phyloP scores from a whole-genome alignment of 441 rosid species.

The Metrosideros polymorpha region DNA sequence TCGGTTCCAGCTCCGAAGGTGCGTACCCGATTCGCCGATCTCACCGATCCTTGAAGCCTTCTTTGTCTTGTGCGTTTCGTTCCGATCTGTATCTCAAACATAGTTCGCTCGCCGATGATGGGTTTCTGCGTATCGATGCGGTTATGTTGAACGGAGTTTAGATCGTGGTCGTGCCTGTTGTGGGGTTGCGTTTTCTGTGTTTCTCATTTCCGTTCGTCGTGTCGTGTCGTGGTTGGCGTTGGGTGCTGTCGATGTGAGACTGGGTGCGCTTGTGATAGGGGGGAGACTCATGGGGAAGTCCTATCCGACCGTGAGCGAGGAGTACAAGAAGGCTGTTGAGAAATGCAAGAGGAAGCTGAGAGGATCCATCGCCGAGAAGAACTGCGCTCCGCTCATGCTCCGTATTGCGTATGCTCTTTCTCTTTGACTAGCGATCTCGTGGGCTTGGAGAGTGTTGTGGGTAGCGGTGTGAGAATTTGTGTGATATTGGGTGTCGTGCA shows the following conservation, averaged over 20 bases:
- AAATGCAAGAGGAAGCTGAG: slow-evolving; percentile 86
- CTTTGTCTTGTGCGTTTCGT: not conserved
- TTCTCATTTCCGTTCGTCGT: no score
- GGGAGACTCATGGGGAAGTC: slow-evolving; percentile 49
- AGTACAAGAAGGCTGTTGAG: slow-evolving; percentile 69
- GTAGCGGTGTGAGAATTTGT: not conserved
- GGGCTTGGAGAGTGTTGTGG: not conserved
- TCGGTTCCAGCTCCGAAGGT: not conserved
- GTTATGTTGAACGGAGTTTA: not conserved
- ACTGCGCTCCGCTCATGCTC: slow-evolving; percentile 92
- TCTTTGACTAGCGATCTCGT: not conserved
- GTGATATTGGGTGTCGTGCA: slow-evolving; percentile 10
- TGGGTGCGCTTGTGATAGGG: not conserved
- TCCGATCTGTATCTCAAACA: not conserved
- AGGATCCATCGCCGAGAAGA: slow-evolving; percentile 86
- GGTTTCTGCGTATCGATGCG: not conserved
- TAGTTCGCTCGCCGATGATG: not conserved
- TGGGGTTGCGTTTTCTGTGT: not conserved
- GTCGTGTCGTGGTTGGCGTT: no score
- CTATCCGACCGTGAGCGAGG: slow-evolving; percentile 78
- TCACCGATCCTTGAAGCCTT: not conserved
- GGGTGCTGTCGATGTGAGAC: not conserved
- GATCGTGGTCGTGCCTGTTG: not conserved
- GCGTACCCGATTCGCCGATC: not conserved
- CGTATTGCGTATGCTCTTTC: slow-evolving; percentile 63